These are phyloP conservation scores for Barnettozyma hawaiiensis DNA, from an alignment of 1,139 yeast genomes.

Conservation along the genomic window DNA sequence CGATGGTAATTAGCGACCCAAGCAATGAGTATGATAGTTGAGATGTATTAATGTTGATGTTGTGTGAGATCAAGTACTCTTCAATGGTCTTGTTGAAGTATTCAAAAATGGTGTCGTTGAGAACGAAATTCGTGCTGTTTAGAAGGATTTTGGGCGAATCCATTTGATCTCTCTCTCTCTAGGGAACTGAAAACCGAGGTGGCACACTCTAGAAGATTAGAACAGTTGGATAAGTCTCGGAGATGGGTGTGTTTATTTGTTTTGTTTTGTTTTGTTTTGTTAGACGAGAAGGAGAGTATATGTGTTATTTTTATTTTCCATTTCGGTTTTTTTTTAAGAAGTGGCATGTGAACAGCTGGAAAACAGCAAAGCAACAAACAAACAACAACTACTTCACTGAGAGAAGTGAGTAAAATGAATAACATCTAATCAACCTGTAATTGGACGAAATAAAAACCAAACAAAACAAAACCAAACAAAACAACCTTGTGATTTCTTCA, in stretches of 20 bases:
- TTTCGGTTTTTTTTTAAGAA: background rate
- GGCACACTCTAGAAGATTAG: background rate
- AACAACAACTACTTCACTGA: background rate
- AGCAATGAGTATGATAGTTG: constrained; percentile 27
- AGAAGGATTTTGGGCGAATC: constrained; percentile 19
- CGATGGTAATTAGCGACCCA: constrained; percentile 22
- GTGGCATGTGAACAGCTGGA: background rate
- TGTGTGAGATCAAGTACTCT: constrained; percentile 12
- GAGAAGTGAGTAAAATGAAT: too few relatives aligned
- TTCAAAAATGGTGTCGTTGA: constrained; percentile 22
- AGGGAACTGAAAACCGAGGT: background rate
- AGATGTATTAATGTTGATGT: constrained; percentile 15
- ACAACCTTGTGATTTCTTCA: background rate
- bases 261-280: too few relatives aligned
- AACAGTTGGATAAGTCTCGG: background rate
- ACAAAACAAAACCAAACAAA: too few relatives aligned
- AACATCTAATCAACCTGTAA: constrained; percentile 4
- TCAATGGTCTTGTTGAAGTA: constrained; percentile 17
- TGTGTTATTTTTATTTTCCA: background rate
- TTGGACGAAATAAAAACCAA: background rate
- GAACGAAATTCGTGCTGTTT: constrained; percentile 18
- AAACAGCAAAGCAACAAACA: too few relatives aligned
- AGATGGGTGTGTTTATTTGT: too few relatives aligned
- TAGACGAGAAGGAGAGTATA: background rate
- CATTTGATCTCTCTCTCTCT: constrained; percentile 13